These are phyloP conservation scores for Macaranga tanarius DNA, from an alignment of 441 rosid genomes.

Conservation along the genomic window DNA sequence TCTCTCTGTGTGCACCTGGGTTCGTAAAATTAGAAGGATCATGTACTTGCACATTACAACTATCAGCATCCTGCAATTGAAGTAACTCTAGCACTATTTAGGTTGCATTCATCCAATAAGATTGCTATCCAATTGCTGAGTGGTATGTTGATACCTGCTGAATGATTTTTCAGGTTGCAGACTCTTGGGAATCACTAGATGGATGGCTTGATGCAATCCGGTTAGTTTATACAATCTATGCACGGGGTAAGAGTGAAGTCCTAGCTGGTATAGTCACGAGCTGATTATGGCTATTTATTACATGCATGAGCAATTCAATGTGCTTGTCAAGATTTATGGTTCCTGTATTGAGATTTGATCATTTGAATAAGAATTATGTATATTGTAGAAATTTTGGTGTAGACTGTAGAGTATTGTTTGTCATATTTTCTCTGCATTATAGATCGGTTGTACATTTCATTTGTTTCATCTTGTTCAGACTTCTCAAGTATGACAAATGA, in stretches of 20 bases:
- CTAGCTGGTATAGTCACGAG: conserved; percentile 87
- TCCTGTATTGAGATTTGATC: conserved; percentile 21
- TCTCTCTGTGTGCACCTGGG: not conserved
- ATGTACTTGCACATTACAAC: not conserved
- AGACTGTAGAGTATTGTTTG: conserved; percentile 8
- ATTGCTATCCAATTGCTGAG: not conserved
- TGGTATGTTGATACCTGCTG: conserved; percentile 1
- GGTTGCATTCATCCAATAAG: not conserved
- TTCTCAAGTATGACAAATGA: not conserved
- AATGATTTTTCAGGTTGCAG: conserved; percentile 67
- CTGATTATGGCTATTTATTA: conserved; percentile 29
- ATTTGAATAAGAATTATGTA: conserved; percentile 26
- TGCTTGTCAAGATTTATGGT: conserved; percentile 9
- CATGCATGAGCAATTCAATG: conserved; percentile 8
- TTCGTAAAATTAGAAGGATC: not conserved
- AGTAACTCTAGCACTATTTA: not conserved
- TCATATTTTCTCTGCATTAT: conserved; percentile 11
- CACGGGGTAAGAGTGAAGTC: conserved; percentile 84
- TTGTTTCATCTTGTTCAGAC: not conserved
- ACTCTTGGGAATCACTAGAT: conserved; percentile 90
- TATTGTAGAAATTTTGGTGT: conserved; percentile 21
- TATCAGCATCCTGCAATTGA: not conserved
- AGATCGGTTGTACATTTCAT: conserved; percentile 12
- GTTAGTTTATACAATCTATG: conserved; percentile 80
- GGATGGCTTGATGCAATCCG: conserved; percentile 99